Evolutionary conservation across 2,329 filamentous ascomycete species (phyloP).

Genomic region (Periglandula ipomoeae): DNA sequence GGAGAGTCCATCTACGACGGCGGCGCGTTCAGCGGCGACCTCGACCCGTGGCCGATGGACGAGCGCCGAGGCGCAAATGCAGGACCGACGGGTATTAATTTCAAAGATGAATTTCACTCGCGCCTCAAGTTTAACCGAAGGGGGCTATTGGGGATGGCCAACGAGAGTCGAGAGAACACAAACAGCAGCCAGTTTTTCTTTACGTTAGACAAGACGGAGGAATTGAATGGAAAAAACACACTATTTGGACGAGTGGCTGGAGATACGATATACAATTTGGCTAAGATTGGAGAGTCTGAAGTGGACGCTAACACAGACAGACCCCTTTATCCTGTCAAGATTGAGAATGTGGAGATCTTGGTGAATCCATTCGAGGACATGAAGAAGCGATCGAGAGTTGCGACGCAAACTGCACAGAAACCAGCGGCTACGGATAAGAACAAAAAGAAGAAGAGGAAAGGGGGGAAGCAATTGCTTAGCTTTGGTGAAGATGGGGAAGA

Average conservation of each 20-base stretch:
- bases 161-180: constrained; percentile 64
- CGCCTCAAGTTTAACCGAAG: constrained; percentile 87
- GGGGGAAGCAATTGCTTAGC: constrained; percentile 67
- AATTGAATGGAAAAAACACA: constrained; percentile 84
- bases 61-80: constrained; percentile 53
- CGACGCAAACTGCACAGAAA: constrained; percentile 35
- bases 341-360: constrained; percentile 64
- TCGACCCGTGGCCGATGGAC: constrained; percentile 65
- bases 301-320: constrained; percentile 69
- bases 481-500: constrained; percentile 64
- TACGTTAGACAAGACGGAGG: constrained; percentile 74
- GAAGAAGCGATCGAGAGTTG: constrained; percentile 56
- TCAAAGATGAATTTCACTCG: constrained; percentile 83
- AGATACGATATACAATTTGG: constrained; percentile 91
- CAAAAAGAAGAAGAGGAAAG: constrained; percentile 63
- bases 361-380: constrained; percentile 79
- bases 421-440: constrained; percentile 32
- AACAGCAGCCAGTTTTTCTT: constrained; percentile 98
- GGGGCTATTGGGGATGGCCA: constrained; percentile 92
- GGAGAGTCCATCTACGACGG: constrained; percentile 89
- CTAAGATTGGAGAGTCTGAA: constrained; percentile 87
- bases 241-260: constrained; percentile 87
- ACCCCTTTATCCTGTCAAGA: constrained; percentile 76
- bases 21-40: constrained; percentile 61
- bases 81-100: constrained; percentile 48